phyloP scores from a whole-genome alignment of 352 stramenopile species.

The Phytophthora colocasiae region DNA sequence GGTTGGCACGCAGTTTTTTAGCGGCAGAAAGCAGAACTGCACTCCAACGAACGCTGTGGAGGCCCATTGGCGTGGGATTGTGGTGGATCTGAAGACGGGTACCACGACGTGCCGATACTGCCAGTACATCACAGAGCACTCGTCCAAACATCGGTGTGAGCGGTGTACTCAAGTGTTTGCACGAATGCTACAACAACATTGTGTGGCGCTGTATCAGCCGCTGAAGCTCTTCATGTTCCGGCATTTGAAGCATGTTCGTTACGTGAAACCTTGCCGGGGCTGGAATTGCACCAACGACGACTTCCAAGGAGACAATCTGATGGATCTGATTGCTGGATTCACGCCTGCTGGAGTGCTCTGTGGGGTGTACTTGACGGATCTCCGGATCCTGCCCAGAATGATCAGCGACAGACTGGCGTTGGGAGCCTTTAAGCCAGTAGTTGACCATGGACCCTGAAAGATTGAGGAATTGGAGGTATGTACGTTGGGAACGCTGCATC shows the following conservation, averaged over 20 bases:
- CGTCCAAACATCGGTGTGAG: conserved; percentile 32
- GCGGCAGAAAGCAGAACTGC: conserved; percentile 29
- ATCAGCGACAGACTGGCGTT: conserved; percentile 17
- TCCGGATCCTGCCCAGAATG: conserved; percentile 21
- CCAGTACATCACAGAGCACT: conserved; percentile 11
- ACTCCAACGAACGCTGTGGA: conserved; percentile 26
- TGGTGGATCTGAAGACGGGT: conserved; percentile 14
- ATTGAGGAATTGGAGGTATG: not conserved
- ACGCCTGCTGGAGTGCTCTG: conserved; percentile 31
- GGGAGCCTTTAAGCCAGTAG: conserved; percentile 22
- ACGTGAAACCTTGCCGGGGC: conserved; percentile 25
- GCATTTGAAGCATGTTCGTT: conserved; percentile 38
- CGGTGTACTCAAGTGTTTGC: conserved; percentile 30
- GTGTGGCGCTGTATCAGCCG: conserved; percentile 28
- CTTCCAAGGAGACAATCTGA: conserved; percentile 15
- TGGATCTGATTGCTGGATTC: conserved; percentile 39
- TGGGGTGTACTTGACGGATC: conserved; percentile 38
- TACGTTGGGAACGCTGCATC: not conserved
- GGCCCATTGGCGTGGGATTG: conserved; percentile 37
- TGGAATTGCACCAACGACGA: conserved; percentile 26
- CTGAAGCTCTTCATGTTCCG: conserved; percentile 34
- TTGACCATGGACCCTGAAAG: not conserved
- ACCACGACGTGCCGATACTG: conserved; percentile 27
- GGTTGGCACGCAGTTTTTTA: conserved; percentile 39
- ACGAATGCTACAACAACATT: conserved; percentile 32